These are phyloP conservation scores for Metschnikowia sp. DNA, from an alignment of 805 yeast species.

Conservation along the genomic window DNA sequence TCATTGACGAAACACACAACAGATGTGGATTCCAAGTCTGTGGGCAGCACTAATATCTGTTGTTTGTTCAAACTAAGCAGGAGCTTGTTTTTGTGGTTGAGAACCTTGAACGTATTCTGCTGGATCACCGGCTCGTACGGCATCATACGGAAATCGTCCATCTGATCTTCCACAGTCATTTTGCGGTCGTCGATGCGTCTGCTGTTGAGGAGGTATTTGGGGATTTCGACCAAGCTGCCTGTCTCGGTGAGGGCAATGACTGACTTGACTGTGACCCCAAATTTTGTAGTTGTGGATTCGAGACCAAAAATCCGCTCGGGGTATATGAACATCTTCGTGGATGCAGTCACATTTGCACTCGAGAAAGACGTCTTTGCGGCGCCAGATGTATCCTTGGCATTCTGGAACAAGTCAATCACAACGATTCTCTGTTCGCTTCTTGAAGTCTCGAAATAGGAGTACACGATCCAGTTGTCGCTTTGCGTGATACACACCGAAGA, in stretches of 20 bases:
- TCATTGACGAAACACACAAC: constrained; percentile 60
- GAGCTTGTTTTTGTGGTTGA: constrained; percentile 39
- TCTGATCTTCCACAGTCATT: constrained; percentile 49
- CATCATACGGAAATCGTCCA: constrained; percentile 51
- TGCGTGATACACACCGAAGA: constrained; percentile 49
- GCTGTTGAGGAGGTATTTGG: constrained; percentile 65
- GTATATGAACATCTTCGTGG: constrained; percentile 54
- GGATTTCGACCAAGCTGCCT: constrained; percentile 67
- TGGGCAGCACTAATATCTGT: constrained; percentile 34
- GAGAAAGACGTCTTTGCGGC: constrained; percentile 33
- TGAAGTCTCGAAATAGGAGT: constrained; percentile 52
- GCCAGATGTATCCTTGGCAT: constrained; percentile 40
- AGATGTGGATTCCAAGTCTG: constrained; percentile 79
- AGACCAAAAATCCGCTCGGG: constrained; percentile 58
- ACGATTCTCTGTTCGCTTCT: constrained; percentile 53
- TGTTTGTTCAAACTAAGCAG: constrained; percentile 10
- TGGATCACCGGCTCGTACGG: constrained; percentile 66
- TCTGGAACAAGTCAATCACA: constrained; percentile 66
- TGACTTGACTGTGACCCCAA: constrained; percentile 67
- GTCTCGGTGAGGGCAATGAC: constrained; percentile 54
- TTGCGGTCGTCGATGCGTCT: constrained; percentile 60
- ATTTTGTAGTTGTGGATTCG: constrained; percentile 53
- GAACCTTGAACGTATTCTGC: constrained; percentile 23
- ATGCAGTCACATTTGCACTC: constrained; percentile 43
- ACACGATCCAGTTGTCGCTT: constrained; percentile 84